Evolutionary conservation across 805 yeast species (phyloP).

Genomic region (Saccharomyces mikatae): DNA sequence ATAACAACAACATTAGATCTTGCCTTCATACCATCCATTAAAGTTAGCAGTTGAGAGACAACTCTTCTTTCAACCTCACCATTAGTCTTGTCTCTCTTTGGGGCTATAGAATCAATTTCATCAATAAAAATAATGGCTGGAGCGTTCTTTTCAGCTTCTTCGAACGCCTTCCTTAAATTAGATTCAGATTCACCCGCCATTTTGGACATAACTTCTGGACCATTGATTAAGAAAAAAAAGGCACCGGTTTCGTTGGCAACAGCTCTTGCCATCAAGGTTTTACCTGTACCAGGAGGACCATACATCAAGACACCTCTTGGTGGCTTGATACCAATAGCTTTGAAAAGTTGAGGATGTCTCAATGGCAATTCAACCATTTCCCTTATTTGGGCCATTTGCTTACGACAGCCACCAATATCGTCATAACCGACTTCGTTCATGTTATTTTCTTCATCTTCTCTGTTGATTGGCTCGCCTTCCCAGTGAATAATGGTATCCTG

Average conservation of each 20-base stretch:
- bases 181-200: conserved; percentile 99
- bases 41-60: conserved; percentile 91
- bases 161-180: conserved; percentile 93
- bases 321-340: conserved; percentile 96
- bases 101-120: conserved; percentile 98
- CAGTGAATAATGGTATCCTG: conserved; percentile 97
- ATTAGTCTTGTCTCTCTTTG: conserved; percentile 98
- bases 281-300: conserved; percentile 99
- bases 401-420: conserved; percentile 98
- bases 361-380: conserved; percentile 96
- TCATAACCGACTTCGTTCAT: conserved; percentile 97
- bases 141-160: conserved; percentile 98
- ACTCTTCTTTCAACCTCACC: conserved; percentile 99
- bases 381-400: conserved; percentile 98
- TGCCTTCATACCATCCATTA: conserved; percentile 99
- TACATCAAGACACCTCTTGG: conserved; percentile 97
- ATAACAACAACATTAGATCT: conserved; percentile 95
- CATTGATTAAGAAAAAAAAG: conserved; percentile 93
- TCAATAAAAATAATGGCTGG: conserved; percentile 97
- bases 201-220: conserved; percentile 99
- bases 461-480: conserved; percentile 95
- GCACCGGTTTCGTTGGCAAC: conserved; percentile 99
- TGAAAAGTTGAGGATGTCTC: conserved; percentile 96
- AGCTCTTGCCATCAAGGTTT: conserved; percentile 98
- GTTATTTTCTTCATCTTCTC: conserved; percentile 58